Evolutionary conservation across 2,329 filamentous ascomycete genomes (phyloP), one percentile per base, ranked within the genome.

Genomic region (Fusarium sarcochroum): DNA sequence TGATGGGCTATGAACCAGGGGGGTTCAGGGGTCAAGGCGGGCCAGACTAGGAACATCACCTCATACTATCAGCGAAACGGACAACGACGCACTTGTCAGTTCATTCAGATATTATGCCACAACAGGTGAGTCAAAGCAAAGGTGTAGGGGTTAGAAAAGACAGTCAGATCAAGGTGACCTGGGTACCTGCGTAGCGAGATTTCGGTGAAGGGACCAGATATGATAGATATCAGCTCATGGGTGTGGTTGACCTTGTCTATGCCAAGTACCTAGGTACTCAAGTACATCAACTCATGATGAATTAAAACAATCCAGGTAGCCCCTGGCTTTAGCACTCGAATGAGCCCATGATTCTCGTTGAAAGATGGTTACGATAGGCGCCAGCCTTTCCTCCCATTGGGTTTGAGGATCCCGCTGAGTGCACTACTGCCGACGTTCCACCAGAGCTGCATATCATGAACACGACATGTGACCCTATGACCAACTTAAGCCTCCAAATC

Each of bases 1-100:
- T 65, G 62, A 65, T 59, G 37, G 60, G 20, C n/a, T 20, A 58
- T 56, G 55, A 62, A 32, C 62, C 49, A 66, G 54, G 55, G 65
- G 66, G 35, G 11, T 32, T n/a, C 59, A 63, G 64, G 62, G 66
- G 50, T 55, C 23, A 40, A 41, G 46, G 42, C 34, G 52, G 58
- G 53, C 38, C 46, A 56, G 48, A 50, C 27, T 23, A 38, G 30
- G 57, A 42, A 53, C 45, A 55, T 61, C 56, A 62, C 46, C 59
- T 69, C 57, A 69, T 66, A 32, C 34, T 52, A 37, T 50, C 32
- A 47, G 49, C 37, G 35, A 38, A 52, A 59, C 42, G 21, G 42
- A 50, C 52, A 56, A 55, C 30, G n/a, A 52, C 38, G 37, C 27
- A 51, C 20, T 23, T 7, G 45, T 63, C 46, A 35, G 21, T 46